phyloP scores from a whole-genome alignment of 768 basidiomycete genomes.

The Lactarius sp. region DNA sequence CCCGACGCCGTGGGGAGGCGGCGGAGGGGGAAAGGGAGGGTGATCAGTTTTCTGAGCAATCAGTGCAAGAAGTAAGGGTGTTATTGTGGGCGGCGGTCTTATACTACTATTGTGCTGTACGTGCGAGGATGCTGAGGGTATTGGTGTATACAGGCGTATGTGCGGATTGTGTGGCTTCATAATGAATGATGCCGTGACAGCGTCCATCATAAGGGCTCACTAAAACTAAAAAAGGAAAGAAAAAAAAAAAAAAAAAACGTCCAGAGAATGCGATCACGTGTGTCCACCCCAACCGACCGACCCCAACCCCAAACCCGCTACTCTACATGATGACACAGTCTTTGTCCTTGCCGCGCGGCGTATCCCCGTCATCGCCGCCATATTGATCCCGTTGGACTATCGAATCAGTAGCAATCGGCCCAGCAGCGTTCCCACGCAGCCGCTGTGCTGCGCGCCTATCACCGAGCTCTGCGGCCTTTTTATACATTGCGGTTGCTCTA shows the following conservation, averaged over 20 bases:
- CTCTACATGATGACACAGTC: constrained; percentile 83
- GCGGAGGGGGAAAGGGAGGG: background rate
- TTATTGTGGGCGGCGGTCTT: constrained; percentile 3
- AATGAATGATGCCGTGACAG: too few species aligned
- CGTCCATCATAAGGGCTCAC: too few species aligned
- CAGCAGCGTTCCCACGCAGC: constrained; percentile 55
- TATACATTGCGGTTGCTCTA: constrained; percentile 79
- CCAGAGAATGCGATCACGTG: background rate
- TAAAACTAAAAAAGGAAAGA: too few species aligned
- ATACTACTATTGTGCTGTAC: background rate
- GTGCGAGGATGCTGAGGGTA: background rate
- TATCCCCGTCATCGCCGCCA: constrained; percentile 37
- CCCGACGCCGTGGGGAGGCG: constrained; percentile 27
- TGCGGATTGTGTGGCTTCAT: background rate
- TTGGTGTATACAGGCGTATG: background rate
- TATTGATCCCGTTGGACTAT: constrained; percentile 50
- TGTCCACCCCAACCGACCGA: background rate
- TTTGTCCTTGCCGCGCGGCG: constrained; percentile 61
- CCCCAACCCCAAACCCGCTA: background rate
- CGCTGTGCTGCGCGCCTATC: constrained; percentile 92
- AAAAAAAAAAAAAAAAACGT: too few species aligned
- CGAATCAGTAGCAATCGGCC: constrained; percentile 50
- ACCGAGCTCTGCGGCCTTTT: constrained; percentile 83
- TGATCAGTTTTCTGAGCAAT: background rate
- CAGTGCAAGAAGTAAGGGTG: background rate